A percentile compares a stretch with the other conserved stretches of the same genome.
These are phyloP conservation scores for Phytophthora boehmeriae DNA, from an alignment of 352 stramenopile species.

Conservation along the genomic window DNA sequence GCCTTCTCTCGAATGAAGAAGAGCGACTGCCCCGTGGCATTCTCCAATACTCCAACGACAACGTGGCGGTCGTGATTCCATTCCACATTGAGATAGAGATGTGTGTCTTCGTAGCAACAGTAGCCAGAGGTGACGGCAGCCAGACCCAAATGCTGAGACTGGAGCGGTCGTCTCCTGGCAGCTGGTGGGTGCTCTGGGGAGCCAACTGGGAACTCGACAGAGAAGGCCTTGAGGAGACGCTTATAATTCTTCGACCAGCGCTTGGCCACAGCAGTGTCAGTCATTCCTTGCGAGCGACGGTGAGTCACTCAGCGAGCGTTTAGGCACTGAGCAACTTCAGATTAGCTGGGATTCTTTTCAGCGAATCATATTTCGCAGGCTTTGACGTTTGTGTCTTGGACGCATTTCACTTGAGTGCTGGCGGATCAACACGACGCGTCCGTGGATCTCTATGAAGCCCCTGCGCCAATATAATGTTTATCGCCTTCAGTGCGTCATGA, in stretches of 20 bases:
- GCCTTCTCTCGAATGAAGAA: conserved; percentile 37
- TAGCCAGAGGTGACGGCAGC: conserved; percentile 40
- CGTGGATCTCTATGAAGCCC: too few relatives aligned
- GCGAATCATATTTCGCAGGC: too few relatives aligned
- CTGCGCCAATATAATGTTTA: too few relatives aligned
- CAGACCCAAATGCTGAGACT: conserved; percentile 38
- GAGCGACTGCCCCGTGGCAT: conserved; percentile 35
- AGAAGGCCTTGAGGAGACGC: conserved; percentile 16
- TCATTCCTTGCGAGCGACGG: neutral
- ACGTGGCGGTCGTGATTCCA: conserved; percentile 33
- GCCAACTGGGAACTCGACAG: conserved; percentile 17
- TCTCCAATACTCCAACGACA: conserved; percentile 30
- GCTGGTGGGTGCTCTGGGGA: conserved; percentile 7
- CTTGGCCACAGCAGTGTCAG: conserved; percentile 1
- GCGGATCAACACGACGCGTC: too few relatives aligned
- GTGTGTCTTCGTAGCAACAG: conserved; percentile 39
- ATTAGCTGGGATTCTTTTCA: too few relatives aligned
- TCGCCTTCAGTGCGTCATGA: conserved; percentile 23
- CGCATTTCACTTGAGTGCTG: too few relatives aligned
- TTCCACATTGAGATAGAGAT: conserved; percentile 37
- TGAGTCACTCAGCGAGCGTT: too few relatives aligned
- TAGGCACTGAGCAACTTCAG: neutral
- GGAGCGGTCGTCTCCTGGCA: conserved; percentile 25
- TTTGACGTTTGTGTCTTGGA: too few relatives aligned
- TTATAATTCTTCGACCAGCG: neutral